Base-by-base conservation (phyloP, 441 rosid genomes). In the Croton setiger region DNA sequence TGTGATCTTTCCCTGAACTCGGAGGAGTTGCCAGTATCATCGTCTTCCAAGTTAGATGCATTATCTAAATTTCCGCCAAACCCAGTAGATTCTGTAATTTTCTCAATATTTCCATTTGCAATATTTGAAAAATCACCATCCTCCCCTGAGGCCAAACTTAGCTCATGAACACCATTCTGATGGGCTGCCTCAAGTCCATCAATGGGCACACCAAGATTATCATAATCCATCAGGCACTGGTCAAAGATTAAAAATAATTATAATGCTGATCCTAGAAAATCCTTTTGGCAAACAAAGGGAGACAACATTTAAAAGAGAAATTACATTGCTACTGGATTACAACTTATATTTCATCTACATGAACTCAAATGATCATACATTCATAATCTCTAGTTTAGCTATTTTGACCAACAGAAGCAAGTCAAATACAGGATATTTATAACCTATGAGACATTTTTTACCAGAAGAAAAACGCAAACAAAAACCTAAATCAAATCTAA, bases 191-290 rank as follows among this genome's bases (percentile, higher is more conserved):
- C 93, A 72, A 72, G 70, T 77, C 84, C 91, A 74, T 75, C 84
- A 59, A 43, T 52, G 11, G 77, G 78, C 58, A 74, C 63, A 49
- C 73, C 62, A 49, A 75, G 33, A 57, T 63, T 71, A 69, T 84
- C 86, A 9, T 80, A 70, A 59, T 92, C 98, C 99, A 95, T 95
- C 69, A 61, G 68, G 66, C 77, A 82, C 87, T 86, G 71, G 31
- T 27, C 59, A 70, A 60, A 66, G 31, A 27, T 27, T 27, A 43
- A 72, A 14, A 49, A 45, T 51, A 66, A 31, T 21, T 41, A 67
- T 75, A 74, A 60, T 49, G 64, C n/a, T 11, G 31, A 33, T 20
- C 58, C 45, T 43, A 61, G 43, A 45, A 66, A 66, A 66, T 41
- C 60, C 58, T 31, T 33, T 9, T 5, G 4, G 27, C 63, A 71